phyloP scores from a whole-genome alignment of 179 eudicot genomes.

The Silene noctiflora region DNA sequence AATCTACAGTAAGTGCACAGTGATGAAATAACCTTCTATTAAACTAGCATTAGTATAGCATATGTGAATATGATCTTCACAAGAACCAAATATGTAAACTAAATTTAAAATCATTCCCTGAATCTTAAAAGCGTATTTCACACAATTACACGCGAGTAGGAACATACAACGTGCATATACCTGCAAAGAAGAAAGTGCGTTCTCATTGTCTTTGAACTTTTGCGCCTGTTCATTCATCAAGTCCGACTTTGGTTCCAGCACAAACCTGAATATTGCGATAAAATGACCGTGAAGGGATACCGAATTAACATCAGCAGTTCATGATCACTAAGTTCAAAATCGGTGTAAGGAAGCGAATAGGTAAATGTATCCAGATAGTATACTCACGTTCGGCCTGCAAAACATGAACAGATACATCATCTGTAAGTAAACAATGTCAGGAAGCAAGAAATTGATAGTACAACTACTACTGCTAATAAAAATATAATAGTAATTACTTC shows the following conservation, averaged over 20 bases:
- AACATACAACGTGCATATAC: constrained; percentile 27
- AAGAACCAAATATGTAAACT: neutral
- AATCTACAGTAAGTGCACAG: neutral
- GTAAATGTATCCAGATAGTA: constrained; percentile 6
- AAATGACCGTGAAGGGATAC: constrained; percentile 11
- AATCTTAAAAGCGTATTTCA: neutral
- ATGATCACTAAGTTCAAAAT: constrained; percentile 10
- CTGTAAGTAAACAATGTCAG: constrained; percentile 13
- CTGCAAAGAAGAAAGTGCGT: constrained; percentile 81
- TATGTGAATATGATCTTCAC: neutral
- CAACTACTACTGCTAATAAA: neutral
- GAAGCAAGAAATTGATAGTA: neutral
- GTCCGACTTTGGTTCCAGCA: constrained; percentile 78
- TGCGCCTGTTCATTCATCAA: constrained; percentile 77
- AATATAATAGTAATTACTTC: neutral
- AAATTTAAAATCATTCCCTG: neutral
- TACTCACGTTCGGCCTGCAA: constrained; percentile 97
- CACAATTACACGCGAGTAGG: neutral
- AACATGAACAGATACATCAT: constrained; percentile 24
- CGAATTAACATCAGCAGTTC: neutral
- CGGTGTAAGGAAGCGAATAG: constrained; percentile 17
- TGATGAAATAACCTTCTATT: neutral
- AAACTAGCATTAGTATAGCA: constrained; percentile 4
- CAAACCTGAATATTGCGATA: constrained; percentile 52
- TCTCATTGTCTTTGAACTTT: constrained; percentile 81